phyloP scores from a whole-genome alignment of 495 filamentous ascomycete genomes.

The Talaromyces ruber region DNA sequence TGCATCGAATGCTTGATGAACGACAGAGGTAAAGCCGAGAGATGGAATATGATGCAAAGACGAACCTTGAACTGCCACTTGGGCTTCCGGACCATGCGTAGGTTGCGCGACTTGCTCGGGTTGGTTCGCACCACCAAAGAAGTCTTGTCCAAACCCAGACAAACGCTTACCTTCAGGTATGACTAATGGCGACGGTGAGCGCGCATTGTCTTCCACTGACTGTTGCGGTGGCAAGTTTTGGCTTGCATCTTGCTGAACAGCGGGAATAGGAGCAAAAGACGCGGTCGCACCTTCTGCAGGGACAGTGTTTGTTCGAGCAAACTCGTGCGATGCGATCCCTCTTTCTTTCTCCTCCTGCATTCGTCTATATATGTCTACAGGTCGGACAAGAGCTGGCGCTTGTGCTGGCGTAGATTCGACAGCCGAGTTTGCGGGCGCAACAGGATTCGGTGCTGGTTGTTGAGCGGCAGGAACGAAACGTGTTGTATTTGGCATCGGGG shows the following conservation, averaged over 20 bases:
- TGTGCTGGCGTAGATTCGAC: conserved; percentile 22
- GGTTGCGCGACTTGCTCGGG: conserved; percentile 11
- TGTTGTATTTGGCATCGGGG: neutral
- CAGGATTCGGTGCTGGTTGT: neutral
- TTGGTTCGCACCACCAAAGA: conserved; percentile 13
- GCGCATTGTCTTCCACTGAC: neutral
- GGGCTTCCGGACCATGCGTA: conserved; percentile 6
- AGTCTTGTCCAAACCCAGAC: conserved; percentile 52
- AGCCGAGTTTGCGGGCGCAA: neutral
- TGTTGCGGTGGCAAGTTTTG: neutral
- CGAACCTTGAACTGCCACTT: conserved; percentile 12
- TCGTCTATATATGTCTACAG: conserved; percentile 72
- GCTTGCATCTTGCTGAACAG: neutral
- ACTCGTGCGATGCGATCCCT: conserved; percentile 46
- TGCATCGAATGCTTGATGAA: conserved; percentile 63
- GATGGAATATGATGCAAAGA: conserved; percentile 48
- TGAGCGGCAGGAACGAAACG: neutral
- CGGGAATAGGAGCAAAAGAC: neutral
- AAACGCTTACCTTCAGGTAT: conserved; percentile 58
- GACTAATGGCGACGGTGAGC: conserved; percentile 10
- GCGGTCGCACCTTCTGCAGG: conserved; percentile 12
- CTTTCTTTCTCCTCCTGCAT: conserved; percentile 57
- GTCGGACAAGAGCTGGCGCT: conserved; percentile 56
- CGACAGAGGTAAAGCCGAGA: conserved; percentile 56
- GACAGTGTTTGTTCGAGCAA: conserved; percentile 31